Conservation (phyloP, 805 yeast genomes). For the Metschnikowia gruessii region DNA sequence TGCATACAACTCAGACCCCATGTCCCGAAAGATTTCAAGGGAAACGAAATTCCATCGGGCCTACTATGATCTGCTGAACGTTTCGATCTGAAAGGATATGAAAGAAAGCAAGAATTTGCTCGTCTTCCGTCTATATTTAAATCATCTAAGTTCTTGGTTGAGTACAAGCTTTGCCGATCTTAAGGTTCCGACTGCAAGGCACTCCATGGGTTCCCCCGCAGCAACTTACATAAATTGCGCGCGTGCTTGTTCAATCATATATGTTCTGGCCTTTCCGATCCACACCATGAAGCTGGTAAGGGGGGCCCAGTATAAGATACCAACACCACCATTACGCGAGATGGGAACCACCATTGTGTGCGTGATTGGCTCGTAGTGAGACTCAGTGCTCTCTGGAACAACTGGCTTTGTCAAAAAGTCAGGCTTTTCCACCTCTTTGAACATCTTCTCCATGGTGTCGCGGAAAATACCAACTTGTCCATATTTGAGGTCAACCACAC, state of each 20-base stretch:
- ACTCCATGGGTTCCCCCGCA: background rate
- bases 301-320: constrained; percentile 27
- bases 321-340: constrained; percentile 37
- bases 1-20: constrained; percentile 1
- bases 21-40: no score
- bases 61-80: no score
- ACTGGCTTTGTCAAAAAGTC: background rate
- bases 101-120: no score
- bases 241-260: constrained; percentile 25
- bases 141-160: no score
- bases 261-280: constrained; percentile 28
- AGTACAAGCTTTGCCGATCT: no score
- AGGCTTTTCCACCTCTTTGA: constrained; percentile 1
- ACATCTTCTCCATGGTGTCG: constrained; percentile 3
- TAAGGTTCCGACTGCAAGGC: background rate
- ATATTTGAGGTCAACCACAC: constrained; percentile 28
- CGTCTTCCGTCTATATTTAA: no score
- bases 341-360: constrained; percentile 30
- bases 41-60: no score
- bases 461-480: constrained; percentile 21
- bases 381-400: background rate
- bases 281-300: constrained; percentile 31
- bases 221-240: constrained; percentile 14
- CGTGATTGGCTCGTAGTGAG: constrained; percentile 5
- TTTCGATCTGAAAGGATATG: no score